Base-by-base conservation (phyloP, 306 rosid species). In the Medicago arabica region DNA sequence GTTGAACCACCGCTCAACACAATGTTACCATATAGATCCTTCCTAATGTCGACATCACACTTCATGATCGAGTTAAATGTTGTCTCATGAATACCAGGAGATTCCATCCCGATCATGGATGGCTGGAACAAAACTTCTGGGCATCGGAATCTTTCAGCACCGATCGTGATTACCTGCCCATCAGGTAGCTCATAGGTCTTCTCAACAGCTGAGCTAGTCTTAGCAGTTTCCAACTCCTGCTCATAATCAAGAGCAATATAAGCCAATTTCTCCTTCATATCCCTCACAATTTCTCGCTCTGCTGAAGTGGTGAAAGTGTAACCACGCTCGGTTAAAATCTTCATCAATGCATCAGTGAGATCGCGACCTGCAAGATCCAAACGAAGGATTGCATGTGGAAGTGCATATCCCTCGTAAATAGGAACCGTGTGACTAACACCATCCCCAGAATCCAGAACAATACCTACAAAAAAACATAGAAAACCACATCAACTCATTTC, bases 311-410 rank as follows among this genome's bases (percentile, higher is more conserved):
- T 90, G 83, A 90, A 90, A 66, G 96, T 83, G 83, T 90, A 90
- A 1, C 96, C 96, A 51, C 96, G 91, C 88, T 90, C 96, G 0
- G 96, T 90, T 85, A 90, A 83, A 74, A 90, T 90, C 76, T 90
- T 90, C 96, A 90, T 90, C 54, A 90, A 80, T 67, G 89, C 93
- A 74, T 90, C 96, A 0, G 96, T 90, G 58, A 90, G 86, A 80
- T 90, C 96, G 62, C 96, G 96, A 40, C 96, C 93, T 47, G 93
- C 93, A 85, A 90, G 89, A 74, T 90, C 96, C 76, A 90, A 83
- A 67, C 96, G 90, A 69, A 90, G 84, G 82, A 90, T 84, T 17
- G 87, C 87, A 55, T 84, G 87, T 9, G 87, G 87, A 13, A 84
- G 87, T 46, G 87, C 87, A 80, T 84, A 84, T 1, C 87, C 87